Base-by-base conservation (phyloP, 371 early-diverging fungal species). In the Mortierella sp. region DNA sequence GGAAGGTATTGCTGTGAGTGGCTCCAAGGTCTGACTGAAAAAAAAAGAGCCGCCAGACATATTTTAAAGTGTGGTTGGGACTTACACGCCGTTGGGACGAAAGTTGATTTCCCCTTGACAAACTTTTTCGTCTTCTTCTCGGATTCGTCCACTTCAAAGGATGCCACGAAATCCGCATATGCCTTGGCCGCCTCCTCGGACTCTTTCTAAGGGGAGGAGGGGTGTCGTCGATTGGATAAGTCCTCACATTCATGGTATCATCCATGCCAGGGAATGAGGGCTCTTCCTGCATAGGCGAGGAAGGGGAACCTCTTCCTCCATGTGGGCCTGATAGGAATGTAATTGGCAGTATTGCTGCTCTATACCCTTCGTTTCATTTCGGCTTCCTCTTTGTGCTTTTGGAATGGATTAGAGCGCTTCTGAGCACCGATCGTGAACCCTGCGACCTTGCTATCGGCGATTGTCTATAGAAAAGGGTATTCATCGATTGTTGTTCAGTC, bases 161-260 rank as follows among this genome's bases (percentile, higher is more conserved):
- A 93, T 6, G 93, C 93, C 5, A 93, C 91, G 80, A 95, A 94
- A 34, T 94, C 94, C 38, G 85, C 89, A 79, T 91, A 92, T 5
- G 93, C 93, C 74, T 87, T 87, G 34, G 92, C 93, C 9, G 92
- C 88, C 74, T 92, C 94, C 55, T 82, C 82, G 21, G 82, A 73
- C 54, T 87, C 88, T 89, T 84, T 84, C 88, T 89, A 80, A 38
- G 23, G 45, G 21, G 38, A 3, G 23, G 45, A 18, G 38, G 3
- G 21, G 45, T 24, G 14, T 43, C 53, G 53, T 53, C 53, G 60
- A 49, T 52, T 34, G 52, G 61, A 61, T 61, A 53, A 61, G 61
- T 61, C 46, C 46, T 61, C 45, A 34, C 34, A 34, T 34, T 34
- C 34, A 7, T 34, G 34, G 10, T 34, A 34, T 10, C 34, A 34